A percentile compares a stretch with the other conserved stretches of the same genome.
These are phyloP conservation scores for Glonium stellatum DNA, from an alignment of 495 filamentous ascomycete genomes.

Conservation along the genomic window DNA sequence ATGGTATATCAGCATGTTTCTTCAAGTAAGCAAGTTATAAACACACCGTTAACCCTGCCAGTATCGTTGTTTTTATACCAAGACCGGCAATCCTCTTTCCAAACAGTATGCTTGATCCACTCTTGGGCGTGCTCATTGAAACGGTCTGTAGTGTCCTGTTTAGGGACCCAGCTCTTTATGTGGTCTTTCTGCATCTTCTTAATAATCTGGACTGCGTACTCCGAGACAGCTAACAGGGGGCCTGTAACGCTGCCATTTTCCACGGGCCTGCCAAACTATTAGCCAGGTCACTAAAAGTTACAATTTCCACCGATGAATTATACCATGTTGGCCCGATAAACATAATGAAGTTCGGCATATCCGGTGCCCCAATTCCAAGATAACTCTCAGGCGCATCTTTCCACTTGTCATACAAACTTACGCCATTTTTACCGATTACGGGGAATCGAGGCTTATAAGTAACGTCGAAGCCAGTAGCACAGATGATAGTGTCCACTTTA, in stretches of 20 bases:
- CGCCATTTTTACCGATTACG: slow-evolving; percentile 31
- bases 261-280: slow-evolving; percentile 21
- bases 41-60: slow-evolving; percentile 31
- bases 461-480: slow-evolving; percentile 38
- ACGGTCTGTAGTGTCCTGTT: slow-evolving; percentile 31
- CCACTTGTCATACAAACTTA: slow-evolving; percentile 34
- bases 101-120: slow-evolving; percentile 38
- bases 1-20: not conserved
- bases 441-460: slow-evolving; percentile 35
- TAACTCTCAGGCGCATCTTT: slow-evolving; percentile 31
- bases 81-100: slow-evolving; percentile 34
- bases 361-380: slow-evolving; percentile 32
- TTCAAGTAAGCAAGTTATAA: not conserved
- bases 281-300: not conserved
- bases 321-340: slow-evolving; percentile 28
- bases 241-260: slow-evolving; percentile 35
- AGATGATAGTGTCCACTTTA: slow-evolving; percentile 35
- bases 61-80: slow-evolving; percentile 38
- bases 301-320: not conserved
- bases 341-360: slow-evolving; percentile 36
- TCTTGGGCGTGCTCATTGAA: slow-evolving; percentile 37
- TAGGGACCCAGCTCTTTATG: slow-evolving; percentile 33
- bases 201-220: slow-evolving; percentile 33
- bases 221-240: slow-evolving; percentile 28
- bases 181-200: slow-evolving; percentile 39